Evolutionary conservation across 2,329 filamentous ascomycete species (phyloP).

Genomic region (Penicillium sp.): DNA sequence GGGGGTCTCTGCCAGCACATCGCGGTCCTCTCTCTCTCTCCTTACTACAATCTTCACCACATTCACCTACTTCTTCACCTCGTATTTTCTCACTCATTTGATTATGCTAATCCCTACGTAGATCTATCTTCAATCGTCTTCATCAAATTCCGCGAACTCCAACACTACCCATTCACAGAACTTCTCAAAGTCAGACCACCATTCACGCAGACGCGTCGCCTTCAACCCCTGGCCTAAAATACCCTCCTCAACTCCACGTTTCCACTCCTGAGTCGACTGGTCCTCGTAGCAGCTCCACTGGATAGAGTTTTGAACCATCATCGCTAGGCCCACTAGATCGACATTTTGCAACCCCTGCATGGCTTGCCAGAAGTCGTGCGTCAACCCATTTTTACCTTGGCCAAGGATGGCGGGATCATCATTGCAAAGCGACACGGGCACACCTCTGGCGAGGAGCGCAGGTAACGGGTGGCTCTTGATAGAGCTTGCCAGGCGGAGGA

Average conservation of each 20-base stretch:
- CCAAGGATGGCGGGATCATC: slow-evolving; percentile 89
- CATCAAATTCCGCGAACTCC: slow-evolving; percentile 62
- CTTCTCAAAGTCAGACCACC: slow-evolving; percentile 78
- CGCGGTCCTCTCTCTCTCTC: not conserved
- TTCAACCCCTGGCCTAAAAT: slow-evolving; percentile 69
- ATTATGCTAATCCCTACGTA: not conserved
- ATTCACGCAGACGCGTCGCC: slow-evolving; percentile 70
- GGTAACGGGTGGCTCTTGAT: slow-evolving; percentile 79
- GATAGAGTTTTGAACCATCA: slow-evolving; percentile 87
- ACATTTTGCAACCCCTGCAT: slow-evolving; percentile 90
- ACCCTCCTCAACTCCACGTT: slow-evolving; percentile 68
- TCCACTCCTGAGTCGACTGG: slow-evolving; percentile 67
- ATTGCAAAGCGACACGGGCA: slow-evolving; percentile 80
- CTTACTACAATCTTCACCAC: not conserved
- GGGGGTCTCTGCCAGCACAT: slow-evolving; percentile 3
- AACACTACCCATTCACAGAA: slow-evolving; percentile 89
- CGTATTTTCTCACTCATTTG: not conserved
- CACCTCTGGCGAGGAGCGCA: slow-evolving; percentile 78
- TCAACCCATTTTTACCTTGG: slow-evolving; percentile 76
- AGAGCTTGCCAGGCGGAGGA: slow-evolving; percentile 72
- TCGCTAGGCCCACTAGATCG: slow-evolving; percentile 79
- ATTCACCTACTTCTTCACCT: not conserved
- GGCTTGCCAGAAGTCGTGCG: slow-evolving; percentile 92
- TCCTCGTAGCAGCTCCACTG: slow-evolving; percentile 89
- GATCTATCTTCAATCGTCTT: slow-evolving; percentile 33